Evolutionary conservation across 2,329 filamentous ascomycete genomes (phyloP).

Genomic region (Orbilia blumenaviensis): DNA sequence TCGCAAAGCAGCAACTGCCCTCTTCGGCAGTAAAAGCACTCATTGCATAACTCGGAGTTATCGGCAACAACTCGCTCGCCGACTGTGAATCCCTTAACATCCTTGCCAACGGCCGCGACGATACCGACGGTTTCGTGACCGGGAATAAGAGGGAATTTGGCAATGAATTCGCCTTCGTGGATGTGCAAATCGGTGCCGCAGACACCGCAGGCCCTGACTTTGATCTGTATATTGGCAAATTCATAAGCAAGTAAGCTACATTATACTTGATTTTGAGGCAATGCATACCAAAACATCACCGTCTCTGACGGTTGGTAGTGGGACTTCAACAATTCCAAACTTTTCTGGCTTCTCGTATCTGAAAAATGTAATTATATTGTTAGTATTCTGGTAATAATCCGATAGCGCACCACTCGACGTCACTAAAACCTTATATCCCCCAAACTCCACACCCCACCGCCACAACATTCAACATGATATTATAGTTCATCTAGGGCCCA

Average conservation of each 20-base stretch:
- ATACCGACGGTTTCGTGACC: slow-evolving; percentile 75
- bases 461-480: not conserved
- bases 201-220: slow-evolving; percentile 74
- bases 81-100: slow-evolving; percentile 70
- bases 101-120: slow-evolving; percentile 68
- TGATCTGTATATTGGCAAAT: slow-evolving; percentile 62
- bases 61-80: slow-evolving; percentile 73
- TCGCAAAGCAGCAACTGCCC: slow-evolving; percentile 75
- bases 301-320: slow-evolving; percentile 69
- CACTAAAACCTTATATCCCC: slow-evolving; percentile 42
- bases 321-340: slow-evolving; percentile 70
- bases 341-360: slow-evolving; percentile 72
- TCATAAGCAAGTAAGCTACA: not conserved
- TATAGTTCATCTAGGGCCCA: too few relatives aligned
- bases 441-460: not conserved
- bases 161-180: slow-evolving; percentile 74
- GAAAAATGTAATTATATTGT: too few relatives aligned
- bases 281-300: slow-evolving; percentile 67
- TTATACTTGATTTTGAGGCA: not conserved
- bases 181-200: slow-evolving; percentile 68
- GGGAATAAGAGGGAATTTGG: slow-evolving; percentile 62
- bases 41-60: slow-evolving; percentile 73
- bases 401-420: slow-evolving; percentile 32
- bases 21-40: slow-evolving; percentile 78
- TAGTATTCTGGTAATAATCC: too few relatives aligned